phyloP scores from a whole-genome alignment of 169 alveolate genomes.

The Eimeria sp. region DNA sequence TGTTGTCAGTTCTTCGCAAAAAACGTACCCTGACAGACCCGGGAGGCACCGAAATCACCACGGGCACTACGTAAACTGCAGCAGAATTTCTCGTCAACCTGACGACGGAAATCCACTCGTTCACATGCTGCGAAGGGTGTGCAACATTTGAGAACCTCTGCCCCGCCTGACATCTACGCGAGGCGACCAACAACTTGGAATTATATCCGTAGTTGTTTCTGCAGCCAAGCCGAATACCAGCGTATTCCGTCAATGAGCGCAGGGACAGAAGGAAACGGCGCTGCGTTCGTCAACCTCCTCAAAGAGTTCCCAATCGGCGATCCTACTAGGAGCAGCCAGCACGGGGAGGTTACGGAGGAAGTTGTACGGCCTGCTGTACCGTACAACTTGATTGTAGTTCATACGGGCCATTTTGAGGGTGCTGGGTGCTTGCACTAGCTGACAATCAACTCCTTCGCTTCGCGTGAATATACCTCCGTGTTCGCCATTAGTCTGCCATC shows the following conservation, averaged over 20 bases:
- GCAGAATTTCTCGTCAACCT: not conserved
- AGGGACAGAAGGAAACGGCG: not conserved
- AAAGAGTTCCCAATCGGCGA: constrained; percentile 88
- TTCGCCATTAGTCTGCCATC: not conserved
- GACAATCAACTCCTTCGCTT: not conserved
- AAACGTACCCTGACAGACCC: not conserved
- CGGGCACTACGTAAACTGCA: not conserved
- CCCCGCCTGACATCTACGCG: not conserved
- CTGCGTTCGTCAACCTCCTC: constrained; percentile 92
- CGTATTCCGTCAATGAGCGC: constrained; percentile 49
- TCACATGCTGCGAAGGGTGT: not conserved
- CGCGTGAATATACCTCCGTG: not conserved
- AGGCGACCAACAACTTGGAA: not conserved
- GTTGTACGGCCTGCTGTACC: constrained; percentile 42
- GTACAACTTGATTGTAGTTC: not conserved
- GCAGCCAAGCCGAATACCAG: not conserved
- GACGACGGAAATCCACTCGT: not conserved
- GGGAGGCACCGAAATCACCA: not conserved
- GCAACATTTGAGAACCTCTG: not conserved
- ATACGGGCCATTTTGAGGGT: not conserved
- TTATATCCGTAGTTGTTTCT: not conserved
- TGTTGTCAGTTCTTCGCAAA: not conserved
- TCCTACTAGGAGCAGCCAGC: constrained; percentile 85
- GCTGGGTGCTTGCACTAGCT: not conserved
- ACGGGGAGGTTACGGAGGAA: constrained; percentile 90